Evolutionary conservation across 805 yeast genomes (phyloP), one percentile per base, ranked within the genome.

Genomic region (Isabelozyma heimii): DNA sequence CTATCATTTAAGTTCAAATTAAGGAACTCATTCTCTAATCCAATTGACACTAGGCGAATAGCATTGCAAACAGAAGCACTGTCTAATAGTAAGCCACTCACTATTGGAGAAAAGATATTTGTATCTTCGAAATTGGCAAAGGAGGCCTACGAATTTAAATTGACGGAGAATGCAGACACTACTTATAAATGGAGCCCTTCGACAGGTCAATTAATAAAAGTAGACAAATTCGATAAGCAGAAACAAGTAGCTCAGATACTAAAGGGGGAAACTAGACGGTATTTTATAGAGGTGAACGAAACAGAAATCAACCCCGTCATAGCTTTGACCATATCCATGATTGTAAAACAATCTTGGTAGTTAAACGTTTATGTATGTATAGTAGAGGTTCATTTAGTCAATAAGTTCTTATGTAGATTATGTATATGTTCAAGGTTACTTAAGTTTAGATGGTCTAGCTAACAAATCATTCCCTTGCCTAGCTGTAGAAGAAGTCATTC

Each of bases 401-500:
- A 20, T 20, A 20, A 20, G 6, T 20, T 20, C n/a, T 30, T 30
- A 30, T 30, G 35, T 30, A 10, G n/a, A 13, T 30, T 13, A 30
- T 30, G 35, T 30, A 30, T 30, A 33, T 33, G 37, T 33, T n/a
- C 14, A 33, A 33, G 14, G 14, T 6, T 33, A 33, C 6, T 13
- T 33, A 33, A 33, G 37, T 33, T 5, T n/a, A 20, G 24, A 8
- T 37, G 40, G 17, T 37, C 40, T 37, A 58, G n/a, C n/a, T n/a
- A n/a, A n/a, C n/a, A n/a, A n/a, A n/a, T n/a, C n/a, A n/a, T n/a
- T n/a, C n/a, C n/a, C n/a, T n/a, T n/a, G n/a, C n/a, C n/a, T n/a
- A n/a, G 43, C 52, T 56, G 57, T 46, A 69, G 15, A 53, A 44
- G 51, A 72, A 72, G 30, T 64, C 69, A 47, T 60, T 68, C 50